Evolutionary conservation across 2,329 filamentous ascomycete species (phyloP).

Genomic region (Xylariaceae sp.): DNA sequence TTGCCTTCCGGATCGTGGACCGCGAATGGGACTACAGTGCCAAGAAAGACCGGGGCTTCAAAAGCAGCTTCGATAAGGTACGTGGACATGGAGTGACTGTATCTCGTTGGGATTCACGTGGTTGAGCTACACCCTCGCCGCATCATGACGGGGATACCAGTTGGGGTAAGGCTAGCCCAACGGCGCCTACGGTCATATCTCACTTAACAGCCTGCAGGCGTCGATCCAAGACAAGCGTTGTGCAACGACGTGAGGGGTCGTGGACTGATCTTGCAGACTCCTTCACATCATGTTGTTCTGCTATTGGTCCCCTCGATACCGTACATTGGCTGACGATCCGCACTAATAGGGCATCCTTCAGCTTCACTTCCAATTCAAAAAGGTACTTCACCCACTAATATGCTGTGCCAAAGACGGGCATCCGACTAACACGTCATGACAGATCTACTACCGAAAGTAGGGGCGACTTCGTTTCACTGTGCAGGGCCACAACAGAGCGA

Average conservation of each 20-base stretch:
- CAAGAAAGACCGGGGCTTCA: conserved; percentile 90
- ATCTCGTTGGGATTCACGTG: no score
- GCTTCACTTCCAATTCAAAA: conserved; percentile 98
- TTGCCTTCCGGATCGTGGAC: conserved; percentile 95
- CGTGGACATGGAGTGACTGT: conserved; percentile 36
- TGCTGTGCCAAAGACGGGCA: no score
- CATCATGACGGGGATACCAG: no score
- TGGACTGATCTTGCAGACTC: conserved; percentile 2
- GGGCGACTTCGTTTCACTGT: conserved; percentile 1
- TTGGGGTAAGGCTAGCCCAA: no score
- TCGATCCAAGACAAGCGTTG: not conserved
- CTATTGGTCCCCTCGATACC: not conserved
- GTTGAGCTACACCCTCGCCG: no score
- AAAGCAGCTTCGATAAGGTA: conserved; percentile 96
- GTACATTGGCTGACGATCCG: conserved; percentile 21
- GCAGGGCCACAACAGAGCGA: not conserved
- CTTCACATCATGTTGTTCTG: not conserved
- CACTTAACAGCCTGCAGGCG: not conserved
- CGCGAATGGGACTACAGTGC: conserved; percentile 99
- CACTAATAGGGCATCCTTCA: conserved; percentile 76
- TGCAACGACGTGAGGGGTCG: no score
- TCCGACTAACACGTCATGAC: conserved; percentile 16
- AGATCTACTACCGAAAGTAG: conserved; percentile 39
- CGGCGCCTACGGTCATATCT: no score
- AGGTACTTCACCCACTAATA: conserved; percentile 53